These are phyloP conservation scores for Parietichytrium sp. DNA, from an alignment of 108 stramenopile genomes.

Conservation along the genomic window DNA sequence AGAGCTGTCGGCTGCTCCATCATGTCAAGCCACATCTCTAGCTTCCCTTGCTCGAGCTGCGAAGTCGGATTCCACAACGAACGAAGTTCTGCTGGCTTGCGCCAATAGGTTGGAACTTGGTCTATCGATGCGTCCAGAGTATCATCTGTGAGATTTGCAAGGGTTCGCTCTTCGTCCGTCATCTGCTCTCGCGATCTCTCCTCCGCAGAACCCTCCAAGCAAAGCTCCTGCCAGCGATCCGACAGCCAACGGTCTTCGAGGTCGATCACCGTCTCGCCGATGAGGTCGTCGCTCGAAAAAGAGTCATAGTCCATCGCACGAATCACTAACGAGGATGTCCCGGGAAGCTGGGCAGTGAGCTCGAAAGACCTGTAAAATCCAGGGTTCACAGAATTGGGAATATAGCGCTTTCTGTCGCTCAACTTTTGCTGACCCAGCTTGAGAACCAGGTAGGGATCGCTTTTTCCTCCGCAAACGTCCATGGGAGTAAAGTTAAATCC, in stretches of 20 bases:
- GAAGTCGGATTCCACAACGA: constrained; percentile 45
- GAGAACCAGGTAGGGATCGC: constrained; percentile 61
- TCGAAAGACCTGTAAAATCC: constrained; percentile 58
- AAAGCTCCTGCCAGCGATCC: constrained; percentile 55
- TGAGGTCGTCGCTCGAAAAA: constrained; percentile 58
- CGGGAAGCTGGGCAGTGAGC: constrained; percentile 61
- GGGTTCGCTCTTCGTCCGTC: constrained; percentile 16
- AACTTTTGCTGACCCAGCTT: constrained; percentile 52
- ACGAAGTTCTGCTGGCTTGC: constrained; percentile 56
- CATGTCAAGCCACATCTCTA: constrained; percentile 61
- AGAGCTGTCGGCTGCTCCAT: constrained; percentile 55
- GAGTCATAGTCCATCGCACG: constrained; percentile 57
- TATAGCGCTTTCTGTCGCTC: constrained; percentile 54
- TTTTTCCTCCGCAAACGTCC: constrained; percentile 52
- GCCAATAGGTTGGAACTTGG: not conserved
- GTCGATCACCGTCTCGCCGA: constrained; percentile 65
- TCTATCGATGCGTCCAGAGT: not conserved
- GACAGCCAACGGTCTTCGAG: constrained; percentile 71
- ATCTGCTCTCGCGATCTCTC: constrained; percentile 23
- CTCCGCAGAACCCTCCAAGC: not conserved
- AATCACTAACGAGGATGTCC: constrained; percentile 51
- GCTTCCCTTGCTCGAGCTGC: constrained; percentile 49
- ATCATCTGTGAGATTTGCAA: constrained; percentile 24
- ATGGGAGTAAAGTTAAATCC: constrained; percentile 54
- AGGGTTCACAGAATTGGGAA: constrained; percentile 48